phyloP scores from a whole-genome alignment of 257 asterid genomes.

The Rauvolfia tetraphylla region DNA sequence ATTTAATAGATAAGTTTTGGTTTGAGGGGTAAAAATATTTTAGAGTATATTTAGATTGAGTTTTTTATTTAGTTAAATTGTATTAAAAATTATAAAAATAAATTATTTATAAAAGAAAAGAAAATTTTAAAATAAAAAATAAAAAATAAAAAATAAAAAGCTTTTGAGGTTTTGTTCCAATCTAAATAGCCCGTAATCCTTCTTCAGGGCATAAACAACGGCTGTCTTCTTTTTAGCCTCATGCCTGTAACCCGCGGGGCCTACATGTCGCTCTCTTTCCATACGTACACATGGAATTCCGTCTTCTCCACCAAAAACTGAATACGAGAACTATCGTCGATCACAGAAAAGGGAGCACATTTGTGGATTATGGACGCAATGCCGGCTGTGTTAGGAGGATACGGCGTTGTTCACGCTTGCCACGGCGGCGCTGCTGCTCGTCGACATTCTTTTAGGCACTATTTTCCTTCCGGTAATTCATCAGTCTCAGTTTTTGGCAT shows the following conservation, averaged over 20 bases:
- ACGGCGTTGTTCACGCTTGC: neutral
- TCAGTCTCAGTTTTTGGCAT: neutral
- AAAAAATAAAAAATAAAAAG: too few species aligned
- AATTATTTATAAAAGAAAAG: too few species aligned
- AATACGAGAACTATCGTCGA: neutral
- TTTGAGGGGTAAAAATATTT: too few species aligned
- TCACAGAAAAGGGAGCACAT: neutral
- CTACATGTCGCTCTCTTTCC: neutral
- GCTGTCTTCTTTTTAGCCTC: neutral
- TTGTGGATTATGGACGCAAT: neutral
- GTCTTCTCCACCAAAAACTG: too few species aligned
- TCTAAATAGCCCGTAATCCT: too few species aligned
- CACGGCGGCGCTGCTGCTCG: neutral
- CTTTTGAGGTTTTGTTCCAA: too few species aligned
- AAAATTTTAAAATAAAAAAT: too few species aligned
- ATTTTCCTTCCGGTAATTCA: neutral
- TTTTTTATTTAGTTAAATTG: too few species aligned
- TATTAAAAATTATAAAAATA: too few species aligned
- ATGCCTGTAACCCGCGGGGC: neutral
- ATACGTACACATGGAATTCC: neutral
- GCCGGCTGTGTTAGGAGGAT: neutral
- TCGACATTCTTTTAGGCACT: neutral
- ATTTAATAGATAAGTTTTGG: too few species aligned
- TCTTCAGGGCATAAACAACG: too few species aligned
- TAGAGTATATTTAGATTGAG: too few species aligned